Conservation (phyloP, 2,329 filamentous ascomycete species). For the Botrytis galanthina region DNA sequence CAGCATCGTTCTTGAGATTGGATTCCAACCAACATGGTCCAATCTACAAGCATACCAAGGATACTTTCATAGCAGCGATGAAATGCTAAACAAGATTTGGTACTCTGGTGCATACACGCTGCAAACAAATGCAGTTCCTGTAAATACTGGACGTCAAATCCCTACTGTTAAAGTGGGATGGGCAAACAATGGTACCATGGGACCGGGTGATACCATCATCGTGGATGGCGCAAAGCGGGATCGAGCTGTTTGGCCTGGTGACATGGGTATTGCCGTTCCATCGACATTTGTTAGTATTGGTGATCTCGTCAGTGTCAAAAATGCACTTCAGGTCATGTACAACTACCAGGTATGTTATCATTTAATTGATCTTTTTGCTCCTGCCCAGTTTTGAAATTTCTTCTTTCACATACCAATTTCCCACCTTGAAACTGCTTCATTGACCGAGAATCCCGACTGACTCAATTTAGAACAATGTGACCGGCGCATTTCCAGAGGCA, state of each 20-base stretch:
- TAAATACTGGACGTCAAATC: constrained; percentile 38
- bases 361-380: neutral
- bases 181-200: constrained; percentile 41
- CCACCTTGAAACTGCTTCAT: neutral
- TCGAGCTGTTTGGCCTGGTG: constrained; percentile 59
- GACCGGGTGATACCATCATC: constrained; percentile 37
- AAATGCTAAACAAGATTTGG: constrained; percentile 53
- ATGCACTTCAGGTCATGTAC: constrained; percentile 38
- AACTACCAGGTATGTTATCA: constrained; percentile 45
- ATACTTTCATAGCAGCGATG: constrained; percentile 51
- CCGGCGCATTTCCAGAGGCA: constrained; percentile 33
- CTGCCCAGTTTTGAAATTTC: neutral
- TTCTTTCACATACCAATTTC: neutral
- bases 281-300: constrained; percentile 54
- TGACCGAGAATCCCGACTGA: neutral
- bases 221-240: constrained; percentile 59
- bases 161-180: constrained; percentile 38
- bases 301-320: constrained; percentile 50
- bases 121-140: constrained; percentile 35
- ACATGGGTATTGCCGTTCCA: constrained; percentile 56
- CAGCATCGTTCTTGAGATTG: constrained; percentile 40
- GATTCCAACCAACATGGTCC: constrained; percentile 45
- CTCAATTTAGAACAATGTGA: constrained; percentile 24
- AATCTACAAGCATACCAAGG: constrained; percentile 50
- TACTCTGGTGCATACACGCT: constrained; percentile 50